These are phyloP conservation scores for Thermochaetoides dissita DNA, from an alignment of 2,329 filamentous ascomycete species.

Conservation along the genomic window DNA sequence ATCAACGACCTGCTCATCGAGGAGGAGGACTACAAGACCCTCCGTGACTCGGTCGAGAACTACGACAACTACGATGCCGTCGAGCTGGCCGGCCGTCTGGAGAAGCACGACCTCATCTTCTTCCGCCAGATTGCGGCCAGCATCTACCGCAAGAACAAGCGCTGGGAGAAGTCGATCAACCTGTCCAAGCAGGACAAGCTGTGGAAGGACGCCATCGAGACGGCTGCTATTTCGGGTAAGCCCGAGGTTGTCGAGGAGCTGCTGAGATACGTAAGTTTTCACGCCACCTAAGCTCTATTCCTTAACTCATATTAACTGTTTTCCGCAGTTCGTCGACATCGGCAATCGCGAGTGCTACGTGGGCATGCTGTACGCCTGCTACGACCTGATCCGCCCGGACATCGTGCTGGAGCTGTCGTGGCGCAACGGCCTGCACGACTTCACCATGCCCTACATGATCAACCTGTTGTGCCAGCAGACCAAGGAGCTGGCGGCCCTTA, in stretches of 20 bases:
- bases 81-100: conserved; percentile 77
- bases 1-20: conserved; percentile 97
- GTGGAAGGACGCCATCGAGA: conserved; percentile 99
- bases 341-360: conserved; percentile 98
- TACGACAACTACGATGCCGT: conserved; percentile 98
- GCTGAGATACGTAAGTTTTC: conserved; percentile 76
- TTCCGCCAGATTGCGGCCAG: conserved; percentile 97
- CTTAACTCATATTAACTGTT: neutral
- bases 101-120: conserved; percentile 97
- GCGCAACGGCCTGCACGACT: conserved; percentile 88
- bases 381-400: conserved; percentile 88
- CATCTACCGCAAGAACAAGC: conserved; percentile 99
- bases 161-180: conserved; percentile 97
- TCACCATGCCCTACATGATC: conserved; percentile 99
- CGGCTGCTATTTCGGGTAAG: conserved; percentile 82
- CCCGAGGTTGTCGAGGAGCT: conserved; percentile 87
- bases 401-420: conserved; percentile 92
- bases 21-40: conserved; percentile 97
- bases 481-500: conserved; percentile 66
- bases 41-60: conserved; percentile 93
- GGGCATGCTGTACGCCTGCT: conserved; percentile 98
- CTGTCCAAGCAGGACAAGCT: conserved; percentile 98
- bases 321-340: conserved; percentile 82
- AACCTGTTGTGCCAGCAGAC: conserved; percentile 90
- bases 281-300: neutral